Conservation (phyloP, 768 basidiomycete genomes). For the Galerina marginata region DNA sequence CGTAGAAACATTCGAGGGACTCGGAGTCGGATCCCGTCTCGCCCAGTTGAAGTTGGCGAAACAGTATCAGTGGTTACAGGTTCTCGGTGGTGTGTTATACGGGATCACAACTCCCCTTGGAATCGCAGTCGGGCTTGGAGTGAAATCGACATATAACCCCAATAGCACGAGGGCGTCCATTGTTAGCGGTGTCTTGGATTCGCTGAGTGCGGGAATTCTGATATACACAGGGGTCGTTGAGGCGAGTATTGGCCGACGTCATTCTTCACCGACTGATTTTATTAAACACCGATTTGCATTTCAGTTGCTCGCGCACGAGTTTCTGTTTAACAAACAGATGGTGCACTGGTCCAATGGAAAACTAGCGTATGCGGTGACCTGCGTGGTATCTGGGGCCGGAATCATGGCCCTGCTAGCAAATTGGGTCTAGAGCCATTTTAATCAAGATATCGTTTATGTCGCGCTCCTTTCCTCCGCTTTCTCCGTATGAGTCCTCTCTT, state of each 20-base stretch:
- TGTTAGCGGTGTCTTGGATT: slow-evolving; percentile 83
- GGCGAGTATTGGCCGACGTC: slow-evolving; percentile 40
- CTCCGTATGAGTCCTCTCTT: too few species aligned
- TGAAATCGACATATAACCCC: slow-evolving; percentile 81
- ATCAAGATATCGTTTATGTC: too few species aligned
- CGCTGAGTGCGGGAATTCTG: slow-evolving; percentile 84
- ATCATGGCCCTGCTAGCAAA: slow-evolving; percentile 87
- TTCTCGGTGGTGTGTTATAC: slow-evolving; percentile 64
- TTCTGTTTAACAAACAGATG: slow-evolving; percentile 87
- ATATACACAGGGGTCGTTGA: slow-evolving; percentile 87
- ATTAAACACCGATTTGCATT: background rate
- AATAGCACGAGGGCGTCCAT: slow-evolving; percentile 72
- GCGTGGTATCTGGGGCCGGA: slow-evolving; percentile 78
- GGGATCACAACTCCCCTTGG: slow-evolving; percentile 85
- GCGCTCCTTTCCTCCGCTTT: too few species aligned
- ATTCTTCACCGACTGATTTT: background rate
- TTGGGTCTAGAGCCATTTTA: slow-evolving; percentile 66
- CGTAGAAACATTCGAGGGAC: slow-evolving; percentile 88
- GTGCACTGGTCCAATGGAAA: slow-evolving; percentile 62
- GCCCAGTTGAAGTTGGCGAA: slow-evolving; percentile 69
- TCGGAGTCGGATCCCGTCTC: slow-evolving; percentile 90
- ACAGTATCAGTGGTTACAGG: slow-evolving; percentile 59
- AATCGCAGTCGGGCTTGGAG: slow-evolving; percentile 81
- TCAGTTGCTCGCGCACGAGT: slow-evolving; percentile 90
- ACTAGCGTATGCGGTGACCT: slow-evolving; percentile 68